Conservation (phyloP, 2,329 filamentous ascomycete genomes). For the Epichloe amarillans region DNA sequence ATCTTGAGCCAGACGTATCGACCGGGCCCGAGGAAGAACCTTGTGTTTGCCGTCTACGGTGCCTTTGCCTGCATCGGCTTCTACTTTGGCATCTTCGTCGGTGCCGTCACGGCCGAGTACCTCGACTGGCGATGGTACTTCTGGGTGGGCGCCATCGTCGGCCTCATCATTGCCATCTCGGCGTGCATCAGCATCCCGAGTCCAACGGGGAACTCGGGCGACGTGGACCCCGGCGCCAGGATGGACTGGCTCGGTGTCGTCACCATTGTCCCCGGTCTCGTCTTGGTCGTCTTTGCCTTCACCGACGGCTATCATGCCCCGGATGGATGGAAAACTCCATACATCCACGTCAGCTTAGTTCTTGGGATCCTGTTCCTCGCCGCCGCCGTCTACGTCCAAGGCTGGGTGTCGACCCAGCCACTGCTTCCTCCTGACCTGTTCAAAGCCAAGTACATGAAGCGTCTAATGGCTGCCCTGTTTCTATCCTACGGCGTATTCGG, state of each 20-base stretch:
- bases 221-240: slow-evolving; percentile 12
- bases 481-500: slow-evolving; percentile 57
- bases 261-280: slow-evolving; percentile 49
- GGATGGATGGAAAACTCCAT: slow-evolving; percentile 58
- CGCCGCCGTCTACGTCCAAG: slow-evolving; percentile 55
- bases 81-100: slow-evolving; percentile 54
- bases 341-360: slow-evolving; percentile 53
- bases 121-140: slow-evolving; percentile 58
- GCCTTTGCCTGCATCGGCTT: slow-evolving; percentile 46
- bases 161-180: slow-evolving; percentile 33
- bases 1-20: slow-evolving; percentile 57
- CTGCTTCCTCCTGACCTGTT: slow-evolving; percentile 60
- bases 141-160: slow-evolving; percentile 41
- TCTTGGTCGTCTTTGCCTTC: slow-evolving; percentile 61
- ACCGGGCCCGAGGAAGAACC: slow-evolving; percentile 58
- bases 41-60: slow-evolving; percentile 48
- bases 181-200: slow-evolving; percentile 26
- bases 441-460: slow-evolving; percentile 52
- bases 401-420: slow-evolving; percentile 53
- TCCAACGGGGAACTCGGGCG: slow-evolving; percentile 12
- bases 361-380: slow-evolving; percentile 47
- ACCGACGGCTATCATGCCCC: slow-evolving; percentile 60
- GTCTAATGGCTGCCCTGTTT: slow-evolving; percentile 46
- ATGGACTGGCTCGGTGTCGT: slow-evolving; percentile 59
- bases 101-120: slow-evolving; percentile 47